A percentile compares a stretch with the other conserved stretches of the same genome.
These are phyloP conservation scores for Nigrospora osmanthi DNA, from an alignment of 2,329 filamentous ascomycete species.

Conservation along the genomic window DNA sequence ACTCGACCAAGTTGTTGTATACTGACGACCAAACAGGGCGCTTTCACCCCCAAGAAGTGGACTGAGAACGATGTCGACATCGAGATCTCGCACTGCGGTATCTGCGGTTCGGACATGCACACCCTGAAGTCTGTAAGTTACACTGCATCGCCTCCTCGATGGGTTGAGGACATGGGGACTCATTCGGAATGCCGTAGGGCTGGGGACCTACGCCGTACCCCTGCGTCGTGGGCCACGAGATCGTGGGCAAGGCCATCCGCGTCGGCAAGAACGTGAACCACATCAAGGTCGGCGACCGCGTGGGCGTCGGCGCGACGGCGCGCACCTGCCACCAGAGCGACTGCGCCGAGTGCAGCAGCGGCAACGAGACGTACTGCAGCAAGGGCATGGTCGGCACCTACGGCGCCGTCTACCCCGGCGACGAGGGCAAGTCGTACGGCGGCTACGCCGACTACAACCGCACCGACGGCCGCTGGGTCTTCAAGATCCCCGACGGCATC, in stretches of 20 bases:
- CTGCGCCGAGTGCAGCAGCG: conserved; percentile 11
- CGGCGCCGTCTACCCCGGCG: conserved; percentile 32
- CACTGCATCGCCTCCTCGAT: too few relatives aligned
- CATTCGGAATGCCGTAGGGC: too few relatives aligned
- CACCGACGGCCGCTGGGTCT: conserved; percentile 27
- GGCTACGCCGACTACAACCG: conserved; percentile 24
- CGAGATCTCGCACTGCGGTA: conserved; percentile 53
- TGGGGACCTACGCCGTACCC: neutral
- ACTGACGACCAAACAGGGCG: conserved; percentile 6
- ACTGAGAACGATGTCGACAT: conserved; percentile 58
- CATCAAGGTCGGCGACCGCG: conserved; percentile 19
- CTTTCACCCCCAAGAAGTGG: conserved; percentile 53
- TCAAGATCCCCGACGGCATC: conserved; percentile 28
- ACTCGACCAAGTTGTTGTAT: too few relatives aligned
- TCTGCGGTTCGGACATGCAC: conserved; percentile 45
- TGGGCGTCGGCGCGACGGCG: conserved; percentile 36
- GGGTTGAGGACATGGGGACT: too few relatives aligned
- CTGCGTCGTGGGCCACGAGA: conserved; percentile 34
- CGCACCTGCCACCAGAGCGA: conserved; percentile 27
- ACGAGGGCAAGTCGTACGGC: conserved; percentile 43
- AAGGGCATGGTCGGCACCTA: conserved; percentile 30
- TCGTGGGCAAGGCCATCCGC: conserved; percentile 33
- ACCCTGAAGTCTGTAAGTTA: neutral
- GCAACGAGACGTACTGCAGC: conserved; percentile 10
- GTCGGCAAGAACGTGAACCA: conserved; percentile 26